Percentiles rank a stretch among this genome's conserved stretches.
phyloP scores from a whole-genome alignment of 306 rosid genomes.

The Aeschynomene evenia region DNA sequence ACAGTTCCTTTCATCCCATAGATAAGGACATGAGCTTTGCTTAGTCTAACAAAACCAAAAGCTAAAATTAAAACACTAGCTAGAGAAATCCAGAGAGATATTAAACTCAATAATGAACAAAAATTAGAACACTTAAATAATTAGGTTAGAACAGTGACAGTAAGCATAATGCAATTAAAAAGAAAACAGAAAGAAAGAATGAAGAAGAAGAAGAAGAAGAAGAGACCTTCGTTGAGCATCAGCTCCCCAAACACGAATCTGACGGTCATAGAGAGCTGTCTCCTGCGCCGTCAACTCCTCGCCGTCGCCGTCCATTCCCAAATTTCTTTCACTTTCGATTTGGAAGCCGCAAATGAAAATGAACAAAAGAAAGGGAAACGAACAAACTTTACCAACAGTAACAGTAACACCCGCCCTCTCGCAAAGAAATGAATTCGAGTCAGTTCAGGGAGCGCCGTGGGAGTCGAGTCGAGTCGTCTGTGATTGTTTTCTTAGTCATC shows the following conservation, averaged over 20 bases:
- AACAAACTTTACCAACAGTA: not conserved
- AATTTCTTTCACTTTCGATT: not conserved
- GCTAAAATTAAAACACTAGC: not conserved
- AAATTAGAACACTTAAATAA: not conserved
- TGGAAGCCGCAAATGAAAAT: not conserved
- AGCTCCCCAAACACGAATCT: conserved; percentile 99
- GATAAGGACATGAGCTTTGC: conserved; percentile 87
- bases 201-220: conserved; percentile 9
- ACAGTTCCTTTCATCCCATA: conserved; percentile 87
- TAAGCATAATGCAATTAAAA: not conserved
- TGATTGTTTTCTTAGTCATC: not conserved
- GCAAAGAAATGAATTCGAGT: conserved; percentile 11
- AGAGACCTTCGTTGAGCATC: conserved; percentile 90
- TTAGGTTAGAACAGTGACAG: conserved; percentile 18
- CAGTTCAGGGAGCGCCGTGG: not conserved
- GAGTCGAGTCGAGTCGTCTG: not conserved
- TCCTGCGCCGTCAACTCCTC: conserved; percentile 96
- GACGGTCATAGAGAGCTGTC: conserved; percentile 95
- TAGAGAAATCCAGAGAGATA: not conserved
- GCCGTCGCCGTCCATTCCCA: conserved; percentile 55
- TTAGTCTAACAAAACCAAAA: conserved; percentile 49
- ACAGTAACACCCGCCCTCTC: not conserved
- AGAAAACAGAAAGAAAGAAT: not conserved
- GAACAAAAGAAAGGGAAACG: not conserved
- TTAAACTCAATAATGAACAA: not conserved